Evolutionary conservation across 139 green algal genomes (phyloP).

Genomic region (Chlorella sp.): DNA sequence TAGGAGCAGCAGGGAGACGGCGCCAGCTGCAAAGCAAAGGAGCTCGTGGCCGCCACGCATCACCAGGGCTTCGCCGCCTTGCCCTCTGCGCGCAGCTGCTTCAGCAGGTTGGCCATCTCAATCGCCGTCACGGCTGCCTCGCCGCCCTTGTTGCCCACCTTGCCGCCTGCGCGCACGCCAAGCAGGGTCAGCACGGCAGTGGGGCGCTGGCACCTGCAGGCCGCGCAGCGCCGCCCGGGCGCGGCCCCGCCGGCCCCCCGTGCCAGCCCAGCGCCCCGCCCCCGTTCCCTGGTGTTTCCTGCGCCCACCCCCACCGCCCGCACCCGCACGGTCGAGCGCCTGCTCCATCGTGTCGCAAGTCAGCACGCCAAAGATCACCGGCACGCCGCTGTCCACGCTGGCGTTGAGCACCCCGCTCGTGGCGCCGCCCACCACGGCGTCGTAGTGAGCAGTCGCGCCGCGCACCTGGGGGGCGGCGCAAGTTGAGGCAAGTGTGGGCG

Average conservation of each 20-base stretch:
- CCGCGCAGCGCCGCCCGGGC: no score
- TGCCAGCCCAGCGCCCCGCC: no score
- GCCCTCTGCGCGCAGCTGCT: slow-evolving; percentile 46
- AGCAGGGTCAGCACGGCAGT: no score
- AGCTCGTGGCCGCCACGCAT: no score
- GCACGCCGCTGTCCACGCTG: slow-evolving; percentile 74
- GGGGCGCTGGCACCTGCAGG: no score
- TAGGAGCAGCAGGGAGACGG: no score
- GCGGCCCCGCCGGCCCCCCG: no score
- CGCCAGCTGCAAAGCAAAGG: no score
- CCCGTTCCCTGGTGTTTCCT: no score
- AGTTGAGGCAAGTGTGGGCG: no score
- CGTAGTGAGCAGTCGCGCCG: slow-evolving; percentile 95
- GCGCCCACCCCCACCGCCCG: no score
- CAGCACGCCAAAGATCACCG: slow-evolving; percentile 94
- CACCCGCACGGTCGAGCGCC: slow-evolving; percentile 93
- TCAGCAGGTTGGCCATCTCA: slow-evolving; percentile 85
- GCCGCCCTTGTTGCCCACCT: slow-evolving; percentile 95
- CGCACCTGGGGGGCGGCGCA: slow-evolving; percentile 70
- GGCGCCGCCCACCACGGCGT: slow-evolving; percentile 88
- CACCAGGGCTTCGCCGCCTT: slow-evolving; percentile 54
- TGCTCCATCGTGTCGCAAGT: slow-evolving; percentile 95
- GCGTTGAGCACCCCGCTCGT: slow-evolving; percentile 80
- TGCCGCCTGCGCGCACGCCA: slow-evolving; percentile 93
- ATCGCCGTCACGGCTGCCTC: slow-evolving; percentile 89